Percentiles rank a stretch among this genome's conserved stretches.
These are phyloP conservation scores for Sporisorium reilianum DNA, from an alignment of 1,284 basidiomycete genomes.

Conservation along the genomic window DNA sequence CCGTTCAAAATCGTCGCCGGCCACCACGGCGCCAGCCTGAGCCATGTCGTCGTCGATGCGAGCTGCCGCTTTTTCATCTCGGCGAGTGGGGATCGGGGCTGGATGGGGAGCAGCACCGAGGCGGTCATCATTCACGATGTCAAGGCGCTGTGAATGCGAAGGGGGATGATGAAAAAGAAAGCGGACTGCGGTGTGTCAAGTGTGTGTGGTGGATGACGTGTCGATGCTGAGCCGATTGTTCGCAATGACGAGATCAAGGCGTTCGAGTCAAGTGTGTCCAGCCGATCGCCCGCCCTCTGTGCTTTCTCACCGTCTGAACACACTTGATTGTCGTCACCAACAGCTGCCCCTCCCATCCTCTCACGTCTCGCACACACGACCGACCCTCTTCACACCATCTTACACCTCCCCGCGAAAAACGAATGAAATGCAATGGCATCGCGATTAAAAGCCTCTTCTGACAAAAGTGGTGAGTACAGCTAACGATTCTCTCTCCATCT, in stretches of 20 bases:
- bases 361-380: neutral
- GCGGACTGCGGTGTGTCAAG: too few species aligned
- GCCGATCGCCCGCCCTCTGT: too few species aligned
- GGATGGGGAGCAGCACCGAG: slow-evolving; percentile 73
- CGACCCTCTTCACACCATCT: neutral
- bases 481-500: neutral
- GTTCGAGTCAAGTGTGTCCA: too few species aligned
- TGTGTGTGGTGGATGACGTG: too few species aligned
- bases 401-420: too few species aligned
- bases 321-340: too few species aligned
- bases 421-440: neutral
- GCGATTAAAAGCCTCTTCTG: too few species aligned
- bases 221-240: too few species aligned
- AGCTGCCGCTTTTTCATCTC: slow-evolving; percentile 86
- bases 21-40: slow-evolving; percentile 92
- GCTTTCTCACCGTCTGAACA: too few species aligned
- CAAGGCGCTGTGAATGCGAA: slow-evolving; percentile 23
- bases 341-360: too few species aligned
- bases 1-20: slow-evolving; percentile 94
- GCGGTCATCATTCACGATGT: slow-evolving; percentile 65
- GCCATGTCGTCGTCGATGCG: slow-evolving; percentile 88
- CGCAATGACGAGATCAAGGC: too few species aligned
- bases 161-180: too few species aligned
- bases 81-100: slow-evolving; percentile 93
- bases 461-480: slow-evolving; percentile 9